These are phyloP conservation scores for Mycocentrospora acerina DNA, from an alignment of 2,329 filamentous ascomycete genomes.

Conservation along the genomic window DNA sequence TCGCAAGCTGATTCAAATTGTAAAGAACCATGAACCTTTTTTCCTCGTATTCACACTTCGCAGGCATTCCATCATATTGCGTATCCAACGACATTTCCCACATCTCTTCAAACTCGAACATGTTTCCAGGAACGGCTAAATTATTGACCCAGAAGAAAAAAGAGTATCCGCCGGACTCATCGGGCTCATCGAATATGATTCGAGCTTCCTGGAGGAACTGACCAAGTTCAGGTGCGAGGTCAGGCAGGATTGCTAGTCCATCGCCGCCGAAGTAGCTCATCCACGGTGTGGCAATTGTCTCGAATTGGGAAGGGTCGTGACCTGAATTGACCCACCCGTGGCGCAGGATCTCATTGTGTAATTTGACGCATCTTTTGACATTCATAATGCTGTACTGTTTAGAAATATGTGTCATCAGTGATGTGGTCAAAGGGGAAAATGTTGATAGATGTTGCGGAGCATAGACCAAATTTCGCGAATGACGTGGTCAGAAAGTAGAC, in stretches of 20 bases:
- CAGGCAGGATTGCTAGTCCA: conserved; percentile 1
- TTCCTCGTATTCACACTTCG: too few species aligned
- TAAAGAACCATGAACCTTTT: too few species aligned
- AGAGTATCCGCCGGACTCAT: neutral
- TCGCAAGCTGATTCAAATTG: too few species aligned
- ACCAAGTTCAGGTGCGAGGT: conserved; percentile 2
- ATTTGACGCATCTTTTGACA: conserved; percentile 3
- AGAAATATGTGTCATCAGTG: too few species aligned
- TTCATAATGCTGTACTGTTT: too few species aligned
- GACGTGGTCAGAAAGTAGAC: too few species aligned
- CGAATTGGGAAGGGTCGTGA: conserved; percentile 1
- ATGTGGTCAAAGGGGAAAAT: too few species aligned
- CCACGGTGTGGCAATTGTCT: conserved; percentile 3
- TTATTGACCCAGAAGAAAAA: conserved; percentile 6
- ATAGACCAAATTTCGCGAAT: too few species aligned
- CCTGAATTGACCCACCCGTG: conserved; percentile 6
- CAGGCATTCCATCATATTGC: too few species aligned
- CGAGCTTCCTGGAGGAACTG: conserved; percentile 3
- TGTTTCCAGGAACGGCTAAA: neutral
- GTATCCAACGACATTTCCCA: conserved; percentile 1
- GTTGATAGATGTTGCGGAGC: too few species aligned
- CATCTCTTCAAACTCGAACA: conserved; percentile 2
- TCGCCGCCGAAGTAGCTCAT: conserved; percentile 1
- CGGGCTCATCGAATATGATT: conserved; percentile 1
- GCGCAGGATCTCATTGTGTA: conserved; percentile 6